Conservation (phyloP, 2,329 filamentous ascomycete genomes). For the Arthrobotrys musiformis region DNA sequence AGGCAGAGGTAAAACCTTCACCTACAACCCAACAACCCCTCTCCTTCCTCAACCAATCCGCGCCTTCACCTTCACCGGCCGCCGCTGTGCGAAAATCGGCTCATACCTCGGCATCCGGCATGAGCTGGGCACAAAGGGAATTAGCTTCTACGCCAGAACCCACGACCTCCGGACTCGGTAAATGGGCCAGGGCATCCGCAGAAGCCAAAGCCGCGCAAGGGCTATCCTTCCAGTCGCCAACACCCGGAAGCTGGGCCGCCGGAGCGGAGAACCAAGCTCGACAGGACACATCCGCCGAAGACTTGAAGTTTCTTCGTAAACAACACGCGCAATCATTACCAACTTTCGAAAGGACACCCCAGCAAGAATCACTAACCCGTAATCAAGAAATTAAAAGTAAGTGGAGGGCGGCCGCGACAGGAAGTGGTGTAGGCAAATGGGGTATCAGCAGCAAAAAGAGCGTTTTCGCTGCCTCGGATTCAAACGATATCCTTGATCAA, state of each 20-base stretch:
- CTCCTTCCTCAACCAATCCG: not conserved
- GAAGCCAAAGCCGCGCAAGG: not conserved
- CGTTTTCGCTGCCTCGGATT: constrained; percentile 36
- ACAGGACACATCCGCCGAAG: constrained; percentile 53
- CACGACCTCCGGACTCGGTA: not conserved
- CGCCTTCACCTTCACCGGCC: not conserved
- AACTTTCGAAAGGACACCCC: constrained; percentile 51
- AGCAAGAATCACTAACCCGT: constrained; percentile 18
- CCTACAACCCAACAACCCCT: not conserved
- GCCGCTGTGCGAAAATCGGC: not conserved
- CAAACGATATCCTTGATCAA: constrained; percentile 42
- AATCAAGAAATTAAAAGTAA: constrained; percentile 2
- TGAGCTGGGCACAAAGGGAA: constrained; percentile 31
- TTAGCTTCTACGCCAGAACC: not conserved
- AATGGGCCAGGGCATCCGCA: constrained; percentile 1
- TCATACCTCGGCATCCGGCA: not conserved
- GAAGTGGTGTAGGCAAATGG: constrained; percentile 24
- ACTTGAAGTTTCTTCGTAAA: constrained; percentile 52
- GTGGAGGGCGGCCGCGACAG: constrained; percentile 7
- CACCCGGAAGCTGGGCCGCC: not conserved
- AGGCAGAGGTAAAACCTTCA: not conserved
- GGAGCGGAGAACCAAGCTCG: not conserved
- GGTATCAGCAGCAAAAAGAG: constrained; percentile 48
- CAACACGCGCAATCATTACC: constrained; percentile 44
- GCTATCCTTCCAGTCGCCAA: not conserved